Evolutionary conservation across 176 grass and related monocot genomes (phyloP).

Genomic region (Chrysopogon serrulatus): DNA sequence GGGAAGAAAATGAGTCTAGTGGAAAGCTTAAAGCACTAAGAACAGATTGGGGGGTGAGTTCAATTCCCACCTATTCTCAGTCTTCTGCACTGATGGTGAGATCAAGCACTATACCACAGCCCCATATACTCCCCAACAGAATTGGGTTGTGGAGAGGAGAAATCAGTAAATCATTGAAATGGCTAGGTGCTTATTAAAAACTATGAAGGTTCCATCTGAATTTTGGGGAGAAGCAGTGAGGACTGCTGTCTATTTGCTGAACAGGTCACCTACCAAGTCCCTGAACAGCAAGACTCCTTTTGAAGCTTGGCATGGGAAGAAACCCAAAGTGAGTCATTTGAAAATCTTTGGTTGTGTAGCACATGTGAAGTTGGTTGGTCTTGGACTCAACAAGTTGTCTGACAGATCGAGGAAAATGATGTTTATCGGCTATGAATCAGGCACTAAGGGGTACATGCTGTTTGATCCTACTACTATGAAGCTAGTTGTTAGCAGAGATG

Average conservation of each 20-base stretch:
- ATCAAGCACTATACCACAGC: neutral
- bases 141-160: neutral
- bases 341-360: neutral
- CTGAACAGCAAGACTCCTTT: neutral
- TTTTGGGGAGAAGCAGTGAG: neutral
- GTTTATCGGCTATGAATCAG: no score
- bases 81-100: neutral
- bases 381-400: fast-evolving
- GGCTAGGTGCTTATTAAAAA: neutral
- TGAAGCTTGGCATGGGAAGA: neutral
- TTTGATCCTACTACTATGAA: no score
- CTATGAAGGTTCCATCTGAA: fast-evolving
- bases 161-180: neutral
- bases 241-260: neutral
- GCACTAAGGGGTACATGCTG: no score
- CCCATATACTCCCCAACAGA: neutral
- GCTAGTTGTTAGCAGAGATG: no score
- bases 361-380: neutral
- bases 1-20: neutral
- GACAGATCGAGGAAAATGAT: no score
- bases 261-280: neutral
- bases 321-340: neutral
- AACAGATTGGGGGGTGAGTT: neutral
- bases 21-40: neutral
- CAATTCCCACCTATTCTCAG: neutral